phyloP scores from a whole-genome alignment of 345 rosid species.

The Syzygium grande region DNA sequence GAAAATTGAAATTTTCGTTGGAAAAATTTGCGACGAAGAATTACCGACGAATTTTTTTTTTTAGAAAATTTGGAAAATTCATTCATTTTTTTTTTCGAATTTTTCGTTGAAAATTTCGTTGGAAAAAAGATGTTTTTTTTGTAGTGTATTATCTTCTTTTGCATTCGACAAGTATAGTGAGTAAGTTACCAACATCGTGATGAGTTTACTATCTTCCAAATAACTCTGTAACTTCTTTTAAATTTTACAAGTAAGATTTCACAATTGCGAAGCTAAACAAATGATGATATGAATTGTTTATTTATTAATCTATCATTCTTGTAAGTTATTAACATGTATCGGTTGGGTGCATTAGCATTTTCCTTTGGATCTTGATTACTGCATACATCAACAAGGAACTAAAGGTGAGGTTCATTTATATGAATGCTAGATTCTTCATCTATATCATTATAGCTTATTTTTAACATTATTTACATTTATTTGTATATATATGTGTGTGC shows the following conservation, averaged over 20 bases:
- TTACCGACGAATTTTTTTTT: too few species aligned
- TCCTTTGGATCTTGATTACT: background rate
- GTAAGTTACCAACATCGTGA: background rate
- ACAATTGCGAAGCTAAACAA: background rate
- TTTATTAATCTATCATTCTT: background rate
- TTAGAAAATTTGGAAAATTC: too few species aligned
- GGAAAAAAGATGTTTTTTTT: too few species aligned
- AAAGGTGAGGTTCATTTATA: background rate
- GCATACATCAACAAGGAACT: background rate
- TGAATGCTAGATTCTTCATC: too few species aligned
- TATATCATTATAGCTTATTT: too few species aligned
- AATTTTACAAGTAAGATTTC: background rate
- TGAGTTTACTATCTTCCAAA: background rate
- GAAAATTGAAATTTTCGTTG: too few species aligned
- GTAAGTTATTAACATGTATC: accelerated
- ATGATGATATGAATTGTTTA: background rate
- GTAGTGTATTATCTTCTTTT: background rate
- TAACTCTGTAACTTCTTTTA: background rate
- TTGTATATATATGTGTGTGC: too few species aligned
- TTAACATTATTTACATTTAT: too few species aligned
- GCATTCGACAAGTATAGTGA: accelerated
- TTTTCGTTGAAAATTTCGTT: too few species aligned
- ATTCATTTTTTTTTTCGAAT: too few species aligned
- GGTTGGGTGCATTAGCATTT: background rate
- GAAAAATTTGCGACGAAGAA: too few species aligned